phyloP scores from a whole-genome alignment of 805 yeast genomes.

The Candida stauntonica region DNA sequence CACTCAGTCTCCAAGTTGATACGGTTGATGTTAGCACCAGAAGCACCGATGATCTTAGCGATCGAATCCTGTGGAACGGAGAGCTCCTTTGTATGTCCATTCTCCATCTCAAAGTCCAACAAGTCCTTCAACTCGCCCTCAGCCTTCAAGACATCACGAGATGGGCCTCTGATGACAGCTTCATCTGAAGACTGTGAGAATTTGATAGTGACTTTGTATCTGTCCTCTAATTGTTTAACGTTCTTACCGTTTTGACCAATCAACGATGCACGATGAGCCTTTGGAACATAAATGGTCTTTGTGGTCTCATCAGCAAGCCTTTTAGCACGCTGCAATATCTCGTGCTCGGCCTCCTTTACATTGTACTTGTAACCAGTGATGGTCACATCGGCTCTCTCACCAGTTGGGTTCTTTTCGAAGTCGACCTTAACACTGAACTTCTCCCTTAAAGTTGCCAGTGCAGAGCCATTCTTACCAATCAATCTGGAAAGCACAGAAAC shows the following conservation, averaged over 20 bases:
- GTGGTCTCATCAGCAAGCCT: constrained; percentile 80
- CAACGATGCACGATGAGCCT: constrained; percentile 71
- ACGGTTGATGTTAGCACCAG: constrained; percentile 78
- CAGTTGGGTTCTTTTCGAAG: constrained; percentile 50
- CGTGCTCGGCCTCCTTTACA: constrained; percentile 65
- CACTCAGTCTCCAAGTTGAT: constrained; percentile 60
- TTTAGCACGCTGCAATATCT: constrained; percentile 55
- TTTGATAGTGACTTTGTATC: constrained; percentile 74
- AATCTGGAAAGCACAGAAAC: constrained; percentile 65
- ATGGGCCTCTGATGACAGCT: constrained; percentile 78
- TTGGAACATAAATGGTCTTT: constrained; percentile 63
- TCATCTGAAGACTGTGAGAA: constrained; percentile 66
- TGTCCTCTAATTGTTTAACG: constrained; percentile 80
- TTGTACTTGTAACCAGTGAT: constrained; percentile 77
- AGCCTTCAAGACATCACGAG: constrained; percentile 81
- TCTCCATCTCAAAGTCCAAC: constrained; percentile 80
- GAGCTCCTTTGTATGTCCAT: constrained; percentile 64
- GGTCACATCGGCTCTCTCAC: constrained; percentile 44
- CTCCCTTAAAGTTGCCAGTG: constrained; percentile 61
- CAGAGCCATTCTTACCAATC: constrained; percentile 86
- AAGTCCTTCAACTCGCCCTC: constrained; percentile 80
- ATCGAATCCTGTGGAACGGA: constrained; percentile 70
- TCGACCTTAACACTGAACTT: constrained; percentile 76
- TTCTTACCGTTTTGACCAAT: constrained; percentile 82
- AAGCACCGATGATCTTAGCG: constrained; percentile 83